Base-by-base conservation (phyloP, 2,329 filamentous ascomycete species). In the Verticillium alfalfae region DNA sequence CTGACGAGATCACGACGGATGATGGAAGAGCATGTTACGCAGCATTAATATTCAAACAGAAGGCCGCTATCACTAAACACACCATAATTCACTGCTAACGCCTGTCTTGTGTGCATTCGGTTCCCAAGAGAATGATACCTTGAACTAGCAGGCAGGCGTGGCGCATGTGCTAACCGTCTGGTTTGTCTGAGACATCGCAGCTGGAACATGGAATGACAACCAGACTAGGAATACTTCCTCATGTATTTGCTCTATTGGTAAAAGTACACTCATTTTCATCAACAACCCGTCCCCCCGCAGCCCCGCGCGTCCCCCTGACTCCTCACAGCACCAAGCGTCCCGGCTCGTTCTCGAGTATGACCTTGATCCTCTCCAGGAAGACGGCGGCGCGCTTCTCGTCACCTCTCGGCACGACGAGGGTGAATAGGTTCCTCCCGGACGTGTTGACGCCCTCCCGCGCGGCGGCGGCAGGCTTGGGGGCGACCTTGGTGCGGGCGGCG, bases 291-390 rank as follows among this genome's bases (percentile, higher is more conserved):
- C 60, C 57, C 60, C 57, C 61, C 64, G 58, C 62, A 61, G 63
- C 56, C 56, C 60, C 58, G 61, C 57, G 56, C 56, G 26, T 45
- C 49, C 60, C 63, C 61, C 60, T 6, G n/a, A n/a, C 39, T 81
- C 75, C 39, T 81, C 75, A 88, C 72, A 88, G 70, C 57, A 96
- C 85, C 70, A 96, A 76, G 69, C 88, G 83, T 38, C 88, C 91
- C 15, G 92, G 92, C 76, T 95, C 90, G 66, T 86, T 82, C 76
- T 96, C 92, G 67, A 99, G 76, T 34, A 94, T 88, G 56, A 83
- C 78, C 86, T 97, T 97, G 71, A 97, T 85, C 68, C 92, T 86
- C 77, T 94, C 89, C 66, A 99, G 76, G 78, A 97, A 99, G 12
- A 88, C 82, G 70, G 85, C 83, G 15, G 92, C 95, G 69, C 93